Conservation (phyloP, 2,329 filamentous ascomycete genomes). For the Hypoxylon sp. region DNA sequence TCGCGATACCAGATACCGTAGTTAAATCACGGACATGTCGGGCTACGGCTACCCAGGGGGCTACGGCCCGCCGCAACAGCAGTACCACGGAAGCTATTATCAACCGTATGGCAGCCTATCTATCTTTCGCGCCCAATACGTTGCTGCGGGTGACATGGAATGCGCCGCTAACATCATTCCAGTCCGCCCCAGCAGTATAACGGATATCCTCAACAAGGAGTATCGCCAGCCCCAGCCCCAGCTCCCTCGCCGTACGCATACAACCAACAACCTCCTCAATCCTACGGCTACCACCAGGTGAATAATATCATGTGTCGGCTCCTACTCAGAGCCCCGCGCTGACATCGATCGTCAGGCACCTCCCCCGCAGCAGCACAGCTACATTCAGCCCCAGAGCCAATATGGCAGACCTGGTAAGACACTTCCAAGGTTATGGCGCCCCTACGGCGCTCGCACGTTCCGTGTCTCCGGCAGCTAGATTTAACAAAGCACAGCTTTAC, state of each 20-base stretch:
- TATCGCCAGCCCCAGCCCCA: slow-evolving; percentile 52
- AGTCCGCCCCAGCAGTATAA: slow-evolving; percentile 61
- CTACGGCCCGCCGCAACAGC: slow-evolving; percentile 51
- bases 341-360: slow-evolving; percentile 50
- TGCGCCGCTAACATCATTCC: slow-evolving; percentile 36
- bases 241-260: slow-evolving; percentile 56
- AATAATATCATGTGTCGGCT: slow-evolving; percentile 25
- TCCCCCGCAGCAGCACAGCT: slow-evolving; percentile 57
- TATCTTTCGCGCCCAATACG: slow-evolving; percentile 15
- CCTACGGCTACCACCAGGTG: slow-evolving; percentile 58
- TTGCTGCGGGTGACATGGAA: slow-evolving; percentile 13
- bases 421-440: slow-evolving; percentile 29
- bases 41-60: slow-evolving; percentile 51
- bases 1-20: slow-evolving; percentile 12
- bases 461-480: background rate
- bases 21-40: slow-evolving; percentile 45
- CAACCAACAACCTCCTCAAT: slow-evolving; percentile 60
- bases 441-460: slow-evolving; percentile 8
- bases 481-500: slow-evolving; percentile 51
- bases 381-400: slow-evolving; percentile 56
- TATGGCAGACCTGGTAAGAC: slow-evolving; percentile 64
- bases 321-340: slow-evolving; percentile 35
- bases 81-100: slow-evolving; percentile 49
- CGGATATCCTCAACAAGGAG: slow-evolving; percentile 56
- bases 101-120: slow-evolving; percentile 44